Evolutionary conservation across 163 green algal genomes (phyloP).

Genomic region (Trebouxia gelatinosa): DNA sequence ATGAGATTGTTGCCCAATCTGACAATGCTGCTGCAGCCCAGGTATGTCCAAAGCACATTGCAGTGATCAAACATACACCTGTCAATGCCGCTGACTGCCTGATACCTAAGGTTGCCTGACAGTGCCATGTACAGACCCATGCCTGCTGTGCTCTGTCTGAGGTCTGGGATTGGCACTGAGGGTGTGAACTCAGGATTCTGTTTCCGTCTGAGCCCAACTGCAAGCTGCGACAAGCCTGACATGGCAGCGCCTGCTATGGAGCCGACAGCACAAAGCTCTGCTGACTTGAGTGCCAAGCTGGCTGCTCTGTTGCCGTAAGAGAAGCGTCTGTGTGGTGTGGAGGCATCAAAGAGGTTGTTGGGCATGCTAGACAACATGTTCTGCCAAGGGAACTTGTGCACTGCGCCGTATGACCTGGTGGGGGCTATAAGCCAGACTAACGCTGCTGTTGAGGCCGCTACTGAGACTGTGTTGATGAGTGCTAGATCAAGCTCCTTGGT

Average conservation of each 20-base stretch:
- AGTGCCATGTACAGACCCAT: constrained; percentile 83
- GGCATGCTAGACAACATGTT: constrained; percentile 83
- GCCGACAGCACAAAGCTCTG: constrained; percentile 88
- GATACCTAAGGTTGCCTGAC: constrained; percentile 80
- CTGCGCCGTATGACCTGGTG: constrained; percentile 64
- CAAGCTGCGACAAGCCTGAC: not conserved
- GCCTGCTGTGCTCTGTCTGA: constrained; percentile 63
- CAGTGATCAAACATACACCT: constrained; percentile 80
- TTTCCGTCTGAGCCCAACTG: constrained; percentile 54
- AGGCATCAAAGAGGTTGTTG: constrained; percentile 93
- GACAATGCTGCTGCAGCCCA: not conserved
- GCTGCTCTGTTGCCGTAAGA: constrained; percentile 58
- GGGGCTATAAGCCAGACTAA: constrained; percentile 81
- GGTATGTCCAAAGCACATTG: constrained; percentile 38
- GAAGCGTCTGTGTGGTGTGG: constrained; percentile 79
- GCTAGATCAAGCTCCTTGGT: constrained; percentile 89
- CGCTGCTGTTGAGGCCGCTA: constrained; percentile 68
- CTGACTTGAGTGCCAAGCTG: constrained; percentile 82
- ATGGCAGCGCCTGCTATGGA: constrained; percentile 44
- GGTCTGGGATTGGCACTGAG: constrained; percentile 66
- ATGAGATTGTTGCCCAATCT: constrained; percentile 6
- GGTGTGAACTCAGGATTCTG: constrained; percentile 72
- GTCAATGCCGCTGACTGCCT: constrained; percentile 82
- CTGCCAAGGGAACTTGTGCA: constrained; percentile 80
- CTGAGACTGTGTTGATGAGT: constrained; percentile 80